Percentiles rank a stretch among this genome's conserved stretches.
These are phyloP conservation scores for Xylaria cubensis DNA, from an alignment of 495 filamentous ascomycete genomes.

Conservation along the genomic window DNA sequence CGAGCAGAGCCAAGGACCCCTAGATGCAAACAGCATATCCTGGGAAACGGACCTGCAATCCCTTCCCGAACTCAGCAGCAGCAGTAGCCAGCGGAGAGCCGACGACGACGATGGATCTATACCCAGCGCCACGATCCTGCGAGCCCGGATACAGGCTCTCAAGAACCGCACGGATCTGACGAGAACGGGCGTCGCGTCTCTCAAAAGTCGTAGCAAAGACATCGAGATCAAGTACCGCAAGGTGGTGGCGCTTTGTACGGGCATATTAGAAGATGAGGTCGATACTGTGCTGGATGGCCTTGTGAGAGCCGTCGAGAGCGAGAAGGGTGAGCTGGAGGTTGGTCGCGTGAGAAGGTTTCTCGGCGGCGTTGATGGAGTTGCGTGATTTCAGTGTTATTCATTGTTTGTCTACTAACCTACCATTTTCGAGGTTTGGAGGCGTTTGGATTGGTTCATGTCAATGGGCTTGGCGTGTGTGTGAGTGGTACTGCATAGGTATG, in stretches of 20 bases:
- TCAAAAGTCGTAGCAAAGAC: slow-evolving; percentile 68
- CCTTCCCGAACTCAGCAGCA: slow-evolving; percentile 6
- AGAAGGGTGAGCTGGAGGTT: slow-evolving; percentile 71
- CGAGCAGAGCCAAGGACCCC: slow-evolving; percentile 46
- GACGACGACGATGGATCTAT: slow-evolving; percentile 32
- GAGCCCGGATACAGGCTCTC: slow-evolving; percentile 52
- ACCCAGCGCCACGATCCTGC: slow-evolving; percentile 48
- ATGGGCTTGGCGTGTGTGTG: background rate
- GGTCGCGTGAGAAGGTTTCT: slow-evolving; percentile 74
- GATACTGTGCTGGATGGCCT: slow-evolving; percentile 68
- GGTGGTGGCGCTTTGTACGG: slow-evolving; percentile 73
- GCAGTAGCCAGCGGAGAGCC: slow-evolving; percentile 21
- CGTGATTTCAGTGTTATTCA: background rate
- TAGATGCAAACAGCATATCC: slow-evolving; percentile 39
- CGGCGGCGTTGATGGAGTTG: slow-evolving; percentile 64
- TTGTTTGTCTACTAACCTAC: too few relatives aligned
- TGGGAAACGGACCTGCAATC: slow-evolving; percentile 50
- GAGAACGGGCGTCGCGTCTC: slow-evolving; percentile 59
- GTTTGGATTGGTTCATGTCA: background rate
- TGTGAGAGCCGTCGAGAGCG: slow-evolving; percentile 74
- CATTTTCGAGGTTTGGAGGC: background rate
- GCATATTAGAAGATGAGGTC: slow-evolving; percentile 65
- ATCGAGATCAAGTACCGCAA: slow-evolving; percentile 72
- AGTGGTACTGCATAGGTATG: background rate
- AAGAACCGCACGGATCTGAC: slow-evolving; percentile 65